Conservation (phyloP, 2,329 filamentous ascomycete species). For the Sporothrix schenckii region DNA sequence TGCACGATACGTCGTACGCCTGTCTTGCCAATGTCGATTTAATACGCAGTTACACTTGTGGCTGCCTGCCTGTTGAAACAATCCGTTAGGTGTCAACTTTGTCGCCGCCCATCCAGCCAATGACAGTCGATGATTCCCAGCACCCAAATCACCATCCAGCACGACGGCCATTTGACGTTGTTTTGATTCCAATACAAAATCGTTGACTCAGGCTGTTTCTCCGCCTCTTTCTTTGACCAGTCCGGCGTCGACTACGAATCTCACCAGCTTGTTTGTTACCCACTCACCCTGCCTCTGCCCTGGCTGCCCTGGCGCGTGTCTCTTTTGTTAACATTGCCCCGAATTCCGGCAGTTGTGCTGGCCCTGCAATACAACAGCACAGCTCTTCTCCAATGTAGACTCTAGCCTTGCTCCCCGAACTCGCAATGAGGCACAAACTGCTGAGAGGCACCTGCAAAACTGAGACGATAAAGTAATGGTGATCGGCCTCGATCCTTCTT, state of each 20-base stretch:
- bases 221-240: neutral
- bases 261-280: neutral
- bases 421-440: neutral
- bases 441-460: slow-evolving; percentile 11
- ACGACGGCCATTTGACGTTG: slow-evolving; percentile 26
- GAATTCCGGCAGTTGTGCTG: neutral
- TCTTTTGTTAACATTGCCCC: neutral
- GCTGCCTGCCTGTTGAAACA: no score
- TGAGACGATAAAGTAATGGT: slow-evolving; percentile 17
- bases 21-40: no score
- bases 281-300: neutral
- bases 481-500: slow-evolving; percentile 9
- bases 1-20: no score
- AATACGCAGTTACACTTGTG: no score
- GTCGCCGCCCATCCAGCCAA: slow-evolving; percentile 7
- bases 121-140: neutral
- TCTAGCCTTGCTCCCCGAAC: slow-evolving; percentile 2
- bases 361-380: no score
- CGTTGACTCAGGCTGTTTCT: slow-evolving; percentile 35
- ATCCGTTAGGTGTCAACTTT: neutral
- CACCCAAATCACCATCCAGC: neutral
- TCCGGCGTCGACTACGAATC: neutral
- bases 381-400: no score
- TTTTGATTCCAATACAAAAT: slow-evolving; percentile 39
- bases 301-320: neutral